phyloP scores from a whole-genome alignment of 257 asterid genomes.

The Datura wrightii region DNA sequence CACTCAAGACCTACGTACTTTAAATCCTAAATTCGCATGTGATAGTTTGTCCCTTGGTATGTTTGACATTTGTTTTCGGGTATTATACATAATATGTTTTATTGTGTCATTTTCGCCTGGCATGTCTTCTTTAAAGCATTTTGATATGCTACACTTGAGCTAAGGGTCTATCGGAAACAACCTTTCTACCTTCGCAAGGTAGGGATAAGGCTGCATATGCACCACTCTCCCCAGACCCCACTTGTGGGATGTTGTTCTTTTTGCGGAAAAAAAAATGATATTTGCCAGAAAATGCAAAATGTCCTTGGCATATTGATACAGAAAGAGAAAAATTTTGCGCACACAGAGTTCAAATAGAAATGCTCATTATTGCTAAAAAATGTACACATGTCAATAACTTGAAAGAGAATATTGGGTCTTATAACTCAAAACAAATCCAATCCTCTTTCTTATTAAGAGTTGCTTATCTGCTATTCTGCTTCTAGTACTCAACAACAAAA shows the following conservation, averaged over 20 bases:
- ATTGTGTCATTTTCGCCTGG: too few species aligned
- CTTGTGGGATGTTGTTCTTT: too few species aligned
- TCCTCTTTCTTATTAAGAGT: not conserved
- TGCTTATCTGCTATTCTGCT: conserved; percentile 24
- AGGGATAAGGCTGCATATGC: too few species aligned
- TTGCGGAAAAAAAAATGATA: too few species aligned
- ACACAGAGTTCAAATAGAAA: not conserved
- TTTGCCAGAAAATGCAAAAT: too few species aligned
- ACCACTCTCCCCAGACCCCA: too few species aligned
- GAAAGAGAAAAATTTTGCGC: not conserved
- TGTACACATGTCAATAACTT: not conserved
- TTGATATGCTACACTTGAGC: too few species aligned
- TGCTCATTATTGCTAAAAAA: not conserved
- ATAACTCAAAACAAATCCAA: conserved; percentile 1
- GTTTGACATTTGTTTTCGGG: not conserved
- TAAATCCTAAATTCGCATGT: too few species aligned
- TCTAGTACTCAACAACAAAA: not conserved
- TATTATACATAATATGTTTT: not conserved
- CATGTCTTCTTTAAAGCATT: too few species aligned
- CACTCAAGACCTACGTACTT: not conserved
- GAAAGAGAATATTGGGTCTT: conserved; percentile 1
- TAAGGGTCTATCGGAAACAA: too few species aligned
- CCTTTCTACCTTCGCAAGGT: too few species aligned
- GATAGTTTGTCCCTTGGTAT: too few species aligned
- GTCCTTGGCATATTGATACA: not conserved